Percentiles rank a stretch among this genome's conserved stretches.
Evolutionary conservation across 2,329 filamentous ascomycete genomes (phyloP).

Genomic region (Emmonsiellopsis sp.): DNA sequence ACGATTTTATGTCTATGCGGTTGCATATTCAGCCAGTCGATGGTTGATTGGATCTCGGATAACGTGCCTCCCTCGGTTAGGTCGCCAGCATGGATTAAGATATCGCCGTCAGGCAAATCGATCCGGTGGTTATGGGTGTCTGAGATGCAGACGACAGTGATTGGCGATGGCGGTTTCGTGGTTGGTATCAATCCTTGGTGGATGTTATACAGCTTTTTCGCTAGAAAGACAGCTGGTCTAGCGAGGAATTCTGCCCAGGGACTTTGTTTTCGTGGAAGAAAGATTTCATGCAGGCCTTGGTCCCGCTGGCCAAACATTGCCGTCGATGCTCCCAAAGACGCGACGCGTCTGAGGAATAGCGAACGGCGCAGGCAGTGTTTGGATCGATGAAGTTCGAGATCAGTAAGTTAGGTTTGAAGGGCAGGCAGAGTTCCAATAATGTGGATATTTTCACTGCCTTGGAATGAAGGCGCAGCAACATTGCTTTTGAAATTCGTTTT

Average conservation of each 20-base stretch:
- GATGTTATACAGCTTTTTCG: slow-evolving; percentile 12
- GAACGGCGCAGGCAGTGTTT: neutral
- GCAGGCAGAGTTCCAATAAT: too few relatives aligned
- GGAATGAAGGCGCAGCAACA: too few relatives aligned
- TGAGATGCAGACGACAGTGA: slow-evolving; percentile 20
- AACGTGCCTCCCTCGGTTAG: slow-evolving; percentile 55
- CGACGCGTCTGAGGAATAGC: neutral
- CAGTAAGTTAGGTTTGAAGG: too few relatives aligned
- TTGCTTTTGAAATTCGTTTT: too few relatives aligned
- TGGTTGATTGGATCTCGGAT: slow-evolving; percentile 60
- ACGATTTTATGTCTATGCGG: slow-evolving; percentile 69
- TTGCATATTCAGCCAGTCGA: slow-evolving; percentile 64
- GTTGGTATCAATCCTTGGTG: slow-evolving; percentile 8
- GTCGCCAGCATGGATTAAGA: slow-evolving; percentile 35
- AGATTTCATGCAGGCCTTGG: slow-evolving; percentile 8
- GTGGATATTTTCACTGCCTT: too few relatives aligned
- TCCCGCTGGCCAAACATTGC: neutral
- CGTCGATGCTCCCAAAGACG: neutral
- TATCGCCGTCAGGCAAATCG: slow-evolving; percentile 24
- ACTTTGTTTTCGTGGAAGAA: slow-evolving; percentile 11
- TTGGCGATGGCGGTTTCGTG: slow-evolving; percentile 2
- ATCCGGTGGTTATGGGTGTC: slow-evolving; percentile 22
- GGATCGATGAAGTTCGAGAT: too few relatives aligned
- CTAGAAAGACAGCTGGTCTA: slow-evolving; percentile 12
- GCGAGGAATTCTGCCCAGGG: slow-evolving; percentile 11